Evolutionary conservation across 1,284 basidiomycete genomes (phyloP).

Genomic region (Leucoagaricus sp.): DNA sequence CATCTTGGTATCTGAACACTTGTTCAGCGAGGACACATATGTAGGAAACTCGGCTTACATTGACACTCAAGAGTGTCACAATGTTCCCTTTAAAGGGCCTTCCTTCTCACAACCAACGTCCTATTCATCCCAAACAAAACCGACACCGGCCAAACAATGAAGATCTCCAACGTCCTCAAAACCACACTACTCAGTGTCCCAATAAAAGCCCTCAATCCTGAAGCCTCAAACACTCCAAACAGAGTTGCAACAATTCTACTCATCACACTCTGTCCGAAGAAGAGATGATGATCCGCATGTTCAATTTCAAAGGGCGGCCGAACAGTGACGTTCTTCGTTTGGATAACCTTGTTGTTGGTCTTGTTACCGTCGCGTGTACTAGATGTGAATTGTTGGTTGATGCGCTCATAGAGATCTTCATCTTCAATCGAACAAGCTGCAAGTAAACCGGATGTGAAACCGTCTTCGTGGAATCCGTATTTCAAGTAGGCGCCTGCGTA

Average conservation of each 20-base stretch:
- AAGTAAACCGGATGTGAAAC: constrained; percentile 65
- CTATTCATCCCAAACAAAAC: neutral
- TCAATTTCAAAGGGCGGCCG: constrained; percentile 28
- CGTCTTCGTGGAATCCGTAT: constrained; percentile 85
- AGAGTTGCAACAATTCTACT: constrained; percentile 22
- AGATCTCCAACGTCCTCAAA: constrained; percentile 2
- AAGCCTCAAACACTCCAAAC: constrained; percentile 35
- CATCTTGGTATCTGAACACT: too few relatives aligned
- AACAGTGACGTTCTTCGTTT: constrained; percentile 21
- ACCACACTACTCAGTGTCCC: constrained; percentile 20
- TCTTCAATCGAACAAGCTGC: constrained; percentile 29
- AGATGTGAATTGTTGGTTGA: constrained; percentile 14
- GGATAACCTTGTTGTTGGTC: constrained; percentile 18
- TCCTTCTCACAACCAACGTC: neutral
- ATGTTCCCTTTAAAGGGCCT: neutral
- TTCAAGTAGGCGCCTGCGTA: constrained; percentile 82
- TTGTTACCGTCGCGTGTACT: constrained; percentile 3
- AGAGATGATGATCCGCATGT: constrained; percentile 28
- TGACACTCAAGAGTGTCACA: too few relatives aligned
- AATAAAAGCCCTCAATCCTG: constrained; percentile 22
- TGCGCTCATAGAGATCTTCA: constrained; percentile 10
- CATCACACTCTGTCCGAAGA: constrained; percentile 19
- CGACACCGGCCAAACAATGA: neutral
- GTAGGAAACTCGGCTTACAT: too few relatives aligned
- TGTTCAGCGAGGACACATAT: too few relatives aligned